Evolutionary conservation across 805 yeast genomes (phyloP).

Genomic region (Pichia scutulata): DNA sequence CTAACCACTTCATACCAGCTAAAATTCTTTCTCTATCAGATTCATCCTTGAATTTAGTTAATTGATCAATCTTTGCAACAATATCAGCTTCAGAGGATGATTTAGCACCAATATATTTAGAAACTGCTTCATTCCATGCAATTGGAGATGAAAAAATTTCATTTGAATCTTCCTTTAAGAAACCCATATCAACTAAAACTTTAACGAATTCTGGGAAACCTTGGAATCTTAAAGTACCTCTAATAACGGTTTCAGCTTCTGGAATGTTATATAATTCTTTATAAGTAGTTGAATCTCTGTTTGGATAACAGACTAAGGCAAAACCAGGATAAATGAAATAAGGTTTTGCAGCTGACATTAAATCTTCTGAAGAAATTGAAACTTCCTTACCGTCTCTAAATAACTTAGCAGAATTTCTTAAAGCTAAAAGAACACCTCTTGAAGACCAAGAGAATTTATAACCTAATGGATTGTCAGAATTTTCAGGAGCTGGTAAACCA

Average conservation of each 20-base stretch:
- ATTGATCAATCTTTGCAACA: conserved; percentile 62
- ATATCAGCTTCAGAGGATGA: conserved; percentile 68
- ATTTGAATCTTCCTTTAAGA: conserved; percentile 70
- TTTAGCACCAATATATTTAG: conserved; percentile 64
- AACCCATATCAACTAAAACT: conserved; percentile 89
- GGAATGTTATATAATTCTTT: conserved; percentile 90
- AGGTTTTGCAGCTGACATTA: conserved; percentile 93
- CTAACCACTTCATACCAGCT: conserved; percentile 89
- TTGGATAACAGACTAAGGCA: conserved; percentile 92
- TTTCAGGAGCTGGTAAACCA: conserved; percentile 97
- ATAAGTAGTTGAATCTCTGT: conserved; percentile 94
- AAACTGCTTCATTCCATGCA: conserved; percentile 87
- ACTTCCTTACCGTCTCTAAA: conserved; percentile 81
- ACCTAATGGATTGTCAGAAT: conserved; percentile 96
- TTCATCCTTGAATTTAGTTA: conserved; percentile 72
- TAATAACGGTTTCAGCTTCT: conserved; percentile 92
- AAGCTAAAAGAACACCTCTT: conserved; percentile 92
- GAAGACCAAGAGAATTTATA: conserved; percentile 99
- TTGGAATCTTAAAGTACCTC: conserved; percentile 97
- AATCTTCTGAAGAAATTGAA: conserved; percentile 75
- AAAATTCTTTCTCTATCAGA: conserved; percentile 83
- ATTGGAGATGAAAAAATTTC: conserved; percentile 47
- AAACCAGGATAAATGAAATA: conserved; percentile 94
- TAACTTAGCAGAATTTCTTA: conserved; percentile 88
- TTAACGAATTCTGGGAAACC: conserved; percentile 98